Percentiles rank a stretch among this genome's conserved stretches.
Evolutionary conservation across 139 green algal genomes (phyloP).

Genomic region (Volvox africanus): DNA sequence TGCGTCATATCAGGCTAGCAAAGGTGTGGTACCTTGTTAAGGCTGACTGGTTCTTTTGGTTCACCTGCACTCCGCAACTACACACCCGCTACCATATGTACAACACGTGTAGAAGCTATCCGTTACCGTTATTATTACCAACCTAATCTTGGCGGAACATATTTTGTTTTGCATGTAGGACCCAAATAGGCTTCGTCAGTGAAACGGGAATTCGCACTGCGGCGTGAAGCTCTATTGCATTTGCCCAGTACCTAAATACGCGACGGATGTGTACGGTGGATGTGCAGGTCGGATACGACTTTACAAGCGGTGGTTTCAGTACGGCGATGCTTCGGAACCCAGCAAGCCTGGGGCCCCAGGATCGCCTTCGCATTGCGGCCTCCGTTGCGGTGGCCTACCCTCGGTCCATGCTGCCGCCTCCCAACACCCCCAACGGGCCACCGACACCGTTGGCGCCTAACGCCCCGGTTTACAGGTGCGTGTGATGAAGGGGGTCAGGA

Average conservation of each 20-base stretch:
- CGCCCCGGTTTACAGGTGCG: not conserved
- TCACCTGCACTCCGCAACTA: too few relatives aligned
- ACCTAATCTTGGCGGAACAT: too few relatives aligned
- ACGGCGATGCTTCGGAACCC: too few relatives aligned
- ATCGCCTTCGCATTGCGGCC: not conserved
- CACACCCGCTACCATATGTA: too few relatives aligned
- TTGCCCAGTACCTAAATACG: not conserved
- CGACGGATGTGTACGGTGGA: not conserved
- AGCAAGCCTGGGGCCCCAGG: not conserved
- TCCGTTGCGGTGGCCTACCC: not conserved
- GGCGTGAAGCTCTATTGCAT: not conserved
- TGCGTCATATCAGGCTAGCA: too few relatives aligned
- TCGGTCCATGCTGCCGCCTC: not conserved
- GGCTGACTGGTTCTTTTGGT: too few relatives aligned
- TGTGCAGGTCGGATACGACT: slow-evolving; percentile 27
- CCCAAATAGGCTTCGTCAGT: too few relatives aligned
- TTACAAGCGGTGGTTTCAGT: not conserved
- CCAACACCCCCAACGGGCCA: too few relatives aligned
- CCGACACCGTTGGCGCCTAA: not conserved
- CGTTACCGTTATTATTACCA: too few relatives aligned
- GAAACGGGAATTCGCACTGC: not conserved
- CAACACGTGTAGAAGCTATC: too few relatives aligned
- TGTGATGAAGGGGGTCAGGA: not conserved
- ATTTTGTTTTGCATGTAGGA: too few relatives aligned
- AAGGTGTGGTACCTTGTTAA: too few relatives aligned